Evolutionary conservation across 805 yeast genomes (phyloP).

Genomic region (Starmerella geochares): DNA sequence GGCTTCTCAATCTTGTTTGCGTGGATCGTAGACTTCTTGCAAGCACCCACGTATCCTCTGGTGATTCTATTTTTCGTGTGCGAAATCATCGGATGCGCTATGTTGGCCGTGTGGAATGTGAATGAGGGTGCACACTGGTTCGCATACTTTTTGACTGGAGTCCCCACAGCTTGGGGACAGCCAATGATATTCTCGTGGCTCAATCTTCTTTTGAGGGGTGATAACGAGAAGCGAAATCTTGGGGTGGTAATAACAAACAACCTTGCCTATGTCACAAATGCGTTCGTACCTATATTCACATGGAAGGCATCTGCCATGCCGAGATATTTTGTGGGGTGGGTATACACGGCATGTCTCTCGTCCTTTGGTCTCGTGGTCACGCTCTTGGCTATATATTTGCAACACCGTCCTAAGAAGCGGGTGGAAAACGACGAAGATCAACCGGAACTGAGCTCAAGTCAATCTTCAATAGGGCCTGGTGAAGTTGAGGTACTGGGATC

Average conservation of each 20-base stretch:
- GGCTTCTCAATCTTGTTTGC: conserved; percentile 33
- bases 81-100: conserved; percentile 35
- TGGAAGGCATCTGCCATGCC: conserved; percentile 37
- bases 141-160: conserved; percentile 40
- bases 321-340: conserved; percentile 34
- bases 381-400: conserved; percentile 32
- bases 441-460: background rate
- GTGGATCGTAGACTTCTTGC: conserved; percentile 34
- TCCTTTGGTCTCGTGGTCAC: conserved; percentile 32
- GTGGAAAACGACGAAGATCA: background rate
- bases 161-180: conserved; percentile 45
- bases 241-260: conserved; percentile 37
- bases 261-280: conserved; percentile 36
- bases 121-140: conserved; percentile 43
- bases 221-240: conserved; percentile 34
- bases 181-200: conserved; percentile 51
- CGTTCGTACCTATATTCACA: conserved; percentile 37
- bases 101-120: conserved; percentile 41
- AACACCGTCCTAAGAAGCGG: background rate
- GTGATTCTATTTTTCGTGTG: conserved; percentile 35
- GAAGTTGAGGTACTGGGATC: background rate
- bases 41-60: conserved; percentile 35
- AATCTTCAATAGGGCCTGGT: background rate
- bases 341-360: conserved; percentile 33
- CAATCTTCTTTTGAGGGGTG: conserved; percentile 38